Conservation (phyloP, 257 asterid genomes). For the Linaria vulgaris region DNA sequence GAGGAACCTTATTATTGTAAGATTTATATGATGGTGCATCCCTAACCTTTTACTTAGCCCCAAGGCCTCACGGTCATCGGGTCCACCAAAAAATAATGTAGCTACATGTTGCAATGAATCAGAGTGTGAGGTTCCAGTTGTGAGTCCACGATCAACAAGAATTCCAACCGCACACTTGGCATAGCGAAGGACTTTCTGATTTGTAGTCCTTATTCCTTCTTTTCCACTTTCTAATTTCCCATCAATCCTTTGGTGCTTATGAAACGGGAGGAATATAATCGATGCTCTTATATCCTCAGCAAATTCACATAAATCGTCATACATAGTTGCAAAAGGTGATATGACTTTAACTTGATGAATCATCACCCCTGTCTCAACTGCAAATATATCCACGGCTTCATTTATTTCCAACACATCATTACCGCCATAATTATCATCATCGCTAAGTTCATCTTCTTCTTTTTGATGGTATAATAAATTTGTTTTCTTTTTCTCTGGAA, state of each 20-base stretch:
- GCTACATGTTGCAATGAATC: slow-evolving; percentile 81
- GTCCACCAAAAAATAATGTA: slow-evolving; percentile 86
- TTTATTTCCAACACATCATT: slow-evolving; percentile 92
- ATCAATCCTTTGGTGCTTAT: slow-evolving; percentile 94
- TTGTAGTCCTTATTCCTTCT: slow-evolving; percentile 80
- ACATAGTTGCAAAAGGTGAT: slow-evolving; percentile 68
- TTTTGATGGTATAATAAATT: slow-evolving; percentile 71
- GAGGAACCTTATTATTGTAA: slow-evolving; percentile 79
- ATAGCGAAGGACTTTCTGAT: slow-evolving; percentile 79
- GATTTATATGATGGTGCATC: slow-evolving; percentile 78
- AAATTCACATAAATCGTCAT: slow-evolving; percentile 61
- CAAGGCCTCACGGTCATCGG: slow-evolving; percentile 93
- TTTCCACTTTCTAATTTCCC: slow-evolving; percentile 87
- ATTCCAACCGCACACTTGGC: slow-evolving; percentile 84
- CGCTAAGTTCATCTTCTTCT: slow-evolving; percentile 85
- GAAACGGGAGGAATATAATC: slow-evolving; percentile 79
- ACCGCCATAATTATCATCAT: slow-evolving; percentile 93
- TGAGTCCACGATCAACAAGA: slow-evolving; percentile 87
- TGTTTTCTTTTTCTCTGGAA: slow-evolving; percentile 66
- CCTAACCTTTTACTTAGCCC: slow-evolving; percentile 93
- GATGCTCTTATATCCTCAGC: slow-evolving; percentile 76
- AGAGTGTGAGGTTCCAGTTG: slow-evolving; percentile 49
- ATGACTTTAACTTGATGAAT: slow-evolving; percentile 72
- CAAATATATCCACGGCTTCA: slow-evolving; percentile 82
- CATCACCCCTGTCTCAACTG: slow-evolving; percentile 64